Percentiles rank a stretch among this genome's conserved stretches.
Evolutionary conservation across 345 rosid genomes (phyloP).

Genomic region (Kandelia obovata): DNA sequence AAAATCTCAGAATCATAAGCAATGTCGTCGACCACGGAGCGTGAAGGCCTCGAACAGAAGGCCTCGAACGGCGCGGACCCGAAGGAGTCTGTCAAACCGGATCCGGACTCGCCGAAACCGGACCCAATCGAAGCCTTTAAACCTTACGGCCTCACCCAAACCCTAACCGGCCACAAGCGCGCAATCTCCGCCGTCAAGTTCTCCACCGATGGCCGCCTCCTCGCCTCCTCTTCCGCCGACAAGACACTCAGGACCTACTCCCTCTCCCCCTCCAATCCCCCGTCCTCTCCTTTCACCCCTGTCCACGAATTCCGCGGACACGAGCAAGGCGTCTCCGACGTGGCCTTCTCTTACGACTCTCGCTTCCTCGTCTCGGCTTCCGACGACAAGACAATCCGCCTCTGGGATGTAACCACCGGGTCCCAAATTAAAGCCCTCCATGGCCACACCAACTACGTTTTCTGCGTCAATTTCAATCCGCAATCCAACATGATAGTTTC

Average conservation of each 20-base stretch:
- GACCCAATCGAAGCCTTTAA: constrained; percentile 39
- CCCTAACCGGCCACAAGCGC: constrained; percentile 67
- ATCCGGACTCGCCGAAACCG: neutral
- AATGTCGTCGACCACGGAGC: no score
- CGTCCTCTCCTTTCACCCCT: constrained; percentile 35
- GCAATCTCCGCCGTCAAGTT: constrained; percentile 79
- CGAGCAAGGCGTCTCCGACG: constrained; percentile 73
- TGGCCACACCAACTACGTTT: constrained; percentile 81
- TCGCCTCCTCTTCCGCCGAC: constrained; percentile 85
- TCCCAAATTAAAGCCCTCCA: constrained; percentile 54
- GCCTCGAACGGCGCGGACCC: no score
- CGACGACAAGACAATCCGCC: constrained; percentile 87
- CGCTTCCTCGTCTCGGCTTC: constrained; percentile 86
- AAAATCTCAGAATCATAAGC: no score
- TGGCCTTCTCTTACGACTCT: constrained; percentile 86
- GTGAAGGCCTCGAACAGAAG: no score
- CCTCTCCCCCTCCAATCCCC: constrained; percentile 38
- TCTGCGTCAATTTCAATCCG: constrained; percentile 84
- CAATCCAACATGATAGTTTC: constrained; percentile 85
- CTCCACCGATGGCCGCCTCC: constrained; percentile 84
- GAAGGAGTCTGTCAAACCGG: no score
- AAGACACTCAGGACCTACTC: constrained; percentile 68
- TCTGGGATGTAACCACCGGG: constrained; percentile 83
- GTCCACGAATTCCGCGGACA: constrained; percentile 65
- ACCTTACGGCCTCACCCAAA: constrained; percentile 69